Conservation (phyloP, 768 basidiomycete genomes). For the Lactifluus echinatus region DNA sequence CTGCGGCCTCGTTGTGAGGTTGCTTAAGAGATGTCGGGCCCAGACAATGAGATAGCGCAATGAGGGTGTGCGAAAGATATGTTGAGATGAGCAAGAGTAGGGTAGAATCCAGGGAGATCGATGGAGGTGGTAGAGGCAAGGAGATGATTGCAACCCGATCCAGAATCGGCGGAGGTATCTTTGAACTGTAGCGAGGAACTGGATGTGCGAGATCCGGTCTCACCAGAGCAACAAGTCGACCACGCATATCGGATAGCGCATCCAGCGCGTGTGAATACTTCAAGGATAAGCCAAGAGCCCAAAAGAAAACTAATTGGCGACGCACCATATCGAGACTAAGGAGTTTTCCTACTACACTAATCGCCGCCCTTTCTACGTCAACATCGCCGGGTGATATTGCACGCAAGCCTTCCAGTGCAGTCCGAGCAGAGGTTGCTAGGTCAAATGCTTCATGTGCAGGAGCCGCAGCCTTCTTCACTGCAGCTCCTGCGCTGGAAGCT, state of each 20-base stretch:
- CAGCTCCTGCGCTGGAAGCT: conserved; percentile 27
- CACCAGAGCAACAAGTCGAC: conserved; percentile 31
- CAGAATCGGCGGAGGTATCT: conserved; percentile 9
- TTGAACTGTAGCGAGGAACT: conserved; percentile 11
- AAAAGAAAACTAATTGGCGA: conserved; percentile 9
- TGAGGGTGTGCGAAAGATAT: conserved; percentile 49
- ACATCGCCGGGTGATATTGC: conserved; percentile 37
- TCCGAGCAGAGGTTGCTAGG: conserved; percentile 33
- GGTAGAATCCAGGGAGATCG: conserved; percentile 25
- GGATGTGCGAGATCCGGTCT: neutral
- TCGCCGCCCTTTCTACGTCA: conserved; percentile 68
- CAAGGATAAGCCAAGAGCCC: neutral
- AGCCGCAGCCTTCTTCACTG: conserved; percentile 22
- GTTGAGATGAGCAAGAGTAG: conserved; percentile 50
- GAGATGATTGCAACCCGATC: conserved; percentile 28
- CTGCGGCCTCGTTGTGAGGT: conserved; percentile 7
- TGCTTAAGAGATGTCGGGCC: conserved; percentile 15
- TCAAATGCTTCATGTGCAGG: conserved; percentile 26
- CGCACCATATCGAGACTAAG: conserved; percentile 64
- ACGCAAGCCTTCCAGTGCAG: conserved; percentile 41
- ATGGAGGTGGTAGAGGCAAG: conserved; percentile 34
- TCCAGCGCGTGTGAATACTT: conserved; percentile 47
- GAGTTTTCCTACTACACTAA: conserved; percentile 58
- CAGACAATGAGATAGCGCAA: conserved; percentile 29
- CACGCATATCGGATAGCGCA: conserved; percentile 39